Conservation (phyloP, 345 rosid genomes). For the Populus tremula region DNA sequence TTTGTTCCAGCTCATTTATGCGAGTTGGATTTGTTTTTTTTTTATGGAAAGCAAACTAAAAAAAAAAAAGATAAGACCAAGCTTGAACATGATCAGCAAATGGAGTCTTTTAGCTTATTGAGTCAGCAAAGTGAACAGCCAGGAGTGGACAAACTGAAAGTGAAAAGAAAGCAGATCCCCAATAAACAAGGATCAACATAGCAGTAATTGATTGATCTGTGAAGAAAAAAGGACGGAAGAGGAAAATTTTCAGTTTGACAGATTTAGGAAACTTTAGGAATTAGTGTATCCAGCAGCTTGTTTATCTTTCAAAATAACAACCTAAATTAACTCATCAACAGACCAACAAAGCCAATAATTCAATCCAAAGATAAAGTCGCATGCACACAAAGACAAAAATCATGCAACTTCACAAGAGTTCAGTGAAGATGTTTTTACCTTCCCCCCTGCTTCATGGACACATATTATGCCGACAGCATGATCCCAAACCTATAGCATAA, state of each 20-base stretch:
- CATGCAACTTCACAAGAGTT: background rate
- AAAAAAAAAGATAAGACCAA: background rate
- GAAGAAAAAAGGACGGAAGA: too few species aligned
- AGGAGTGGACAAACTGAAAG: background rate
- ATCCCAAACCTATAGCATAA: constrained; percentile 70
- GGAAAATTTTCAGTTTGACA: too few species aligned
- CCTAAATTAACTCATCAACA: background rate
- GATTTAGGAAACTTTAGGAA: too few species aligned
- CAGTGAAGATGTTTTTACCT: constrained; percentile 38
- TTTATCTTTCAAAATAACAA: too few species aligned
- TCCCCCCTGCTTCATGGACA: constrained; percentile 90
- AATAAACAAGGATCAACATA: background rate
- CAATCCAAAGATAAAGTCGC: background rate
- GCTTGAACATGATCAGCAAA: background rate
- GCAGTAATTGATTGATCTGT: too few species aligned
- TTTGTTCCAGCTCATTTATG: too few species aligned
- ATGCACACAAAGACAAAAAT: background rate
- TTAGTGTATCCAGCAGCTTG: too few species aligned
- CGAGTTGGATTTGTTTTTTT: too few species aligned
- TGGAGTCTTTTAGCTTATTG: background rate
- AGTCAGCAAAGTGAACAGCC: background rate
- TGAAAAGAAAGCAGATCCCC: background rate
- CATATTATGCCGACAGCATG: constrained; percentile 93
- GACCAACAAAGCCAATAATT: background rate
- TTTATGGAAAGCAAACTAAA: background rate